Evolutionary conservation across 2,329 filamentous ascomycete species (phyloP).

Genomic region (Juglanconis juglandina): DNA sequence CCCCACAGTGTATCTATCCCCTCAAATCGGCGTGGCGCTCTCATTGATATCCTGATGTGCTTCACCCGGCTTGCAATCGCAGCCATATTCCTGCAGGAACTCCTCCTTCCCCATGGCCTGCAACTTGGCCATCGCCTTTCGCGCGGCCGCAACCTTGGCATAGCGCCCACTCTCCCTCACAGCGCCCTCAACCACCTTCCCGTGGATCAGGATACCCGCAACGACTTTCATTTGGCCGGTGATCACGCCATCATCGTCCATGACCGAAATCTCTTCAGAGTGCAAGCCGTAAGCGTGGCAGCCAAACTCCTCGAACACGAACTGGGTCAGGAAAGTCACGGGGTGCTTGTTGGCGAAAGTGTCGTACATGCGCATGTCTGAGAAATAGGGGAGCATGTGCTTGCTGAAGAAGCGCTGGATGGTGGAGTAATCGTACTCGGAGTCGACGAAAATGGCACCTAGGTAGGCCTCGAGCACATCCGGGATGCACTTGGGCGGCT

Average conservation of each 20-base stretch:
- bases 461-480: conserved; percentile 88
- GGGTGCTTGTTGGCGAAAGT: conserved; percentile 84
- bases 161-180: conserved; percentile 64
- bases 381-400: conserved; percentile 74
- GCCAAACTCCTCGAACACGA: conserved; percentile 60
- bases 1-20: background rate
- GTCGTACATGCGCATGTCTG: conserved; percentile 84
- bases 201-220: conserved; percentile 75
- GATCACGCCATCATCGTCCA: conserved; percentile 23
- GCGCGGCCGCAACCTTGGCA: conserved; percentile 67
- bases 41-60: conserved; percentile 17
- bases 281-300: conserved; percentile 60
- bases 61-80: conserved; percentile 51
- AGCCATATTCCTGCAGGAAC: conserved; percentile 60
- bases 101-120: conserved; percentile 45
- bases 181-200: conserved; percentile 60
- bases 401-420: conserved; percentile 75
- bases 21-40: conserved; percentile 16
- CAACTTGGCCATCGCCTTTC: conserved; percentile 51
- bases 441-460: conserved; percentile 89
- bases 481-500: conserved; percentile 71
- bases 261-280: conserved; percentile 45
- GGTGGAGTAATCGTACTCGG: conserved; percentile 69
- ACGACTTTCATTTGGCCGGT: conserved; percentile 47
- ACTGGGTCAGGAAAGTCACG: conserved; percentile 66